These are phyloP conservation scores for Lachnellula subtilissima DNA, from an alignment of 2,329 filamentous ascomycete species.

Conservation along the genomic window DNA sequence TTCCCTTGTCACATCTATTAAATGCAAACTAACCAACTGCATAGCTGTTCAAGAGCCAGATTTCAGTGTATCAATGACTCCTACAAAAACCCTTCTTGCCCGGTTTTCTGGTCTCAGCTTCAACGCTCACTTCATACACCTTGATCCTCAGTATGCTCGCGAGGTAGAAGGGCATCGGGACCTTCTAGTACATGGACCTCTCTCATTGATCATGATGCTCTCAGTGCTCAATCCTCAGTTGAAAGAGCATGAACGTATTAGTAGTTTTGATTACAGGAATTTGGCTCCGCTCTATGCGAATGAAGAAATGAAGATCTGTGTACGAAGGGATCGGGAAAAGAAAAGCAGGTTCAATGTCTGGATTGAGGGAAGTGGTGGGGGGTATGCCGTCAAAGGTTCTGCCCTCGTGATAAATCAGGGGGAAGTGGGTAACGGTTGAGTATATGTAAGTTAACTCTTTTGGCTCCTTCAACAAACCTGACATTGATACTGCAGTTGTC, in stretches of 20 bases:
- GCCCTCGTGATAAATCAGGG: constrained; percentile 18
- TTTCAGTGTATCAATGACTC: constrained; percentile 56
- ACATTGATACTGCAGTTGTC: too few relatives aligned
- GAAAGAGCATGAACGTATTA: constrained; percentile 38
- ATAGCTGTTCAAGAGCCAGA: constrained; percentile 35
- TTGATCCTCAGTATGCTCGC: constrained; percentile 67
- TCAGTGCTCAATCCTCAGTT: constrained; percentile 54
- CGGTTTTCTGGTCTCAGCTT: constrained; percentile 86
- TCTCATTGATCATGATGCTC: constrained; percentile 74
- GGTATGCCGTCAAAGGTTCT: constrained; percentile 59
- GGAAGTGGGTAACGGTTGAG: not conserved
- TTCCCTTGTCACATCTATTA: constrained; percentile 2
- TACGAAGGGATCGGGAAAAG: constrained; percentile 43
- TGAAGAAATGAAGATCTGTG: constrained; percentile 66
- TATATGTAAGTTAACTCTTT: too few relatives aligned
- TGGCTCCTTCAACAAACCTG: too few relatives aligned
- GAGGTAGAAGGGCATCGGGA: constrained; percentile 69
- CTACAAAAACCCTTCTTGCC: constrained; percentile 71
- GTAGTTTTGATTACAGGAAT: constrained; percentile 71
- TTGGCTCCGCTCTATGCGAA: constrained; percentile 73
- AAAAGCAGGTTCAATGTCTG: constrained; percentile 53
- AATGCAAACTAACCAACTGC: constrained; percentile 6
- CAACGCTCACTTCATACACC: constrained; percentile 89
- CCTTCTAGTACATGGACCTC: constrained; percentile 80
- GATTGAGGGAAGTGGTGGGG: constrained; percentile 58